Evolutionary conservation across 1,284 basidiomycete species (phyloP), one percentile per base, ranked within the genome.

Genomic region (Anthracocystis panici-leucophaei): DNA sequence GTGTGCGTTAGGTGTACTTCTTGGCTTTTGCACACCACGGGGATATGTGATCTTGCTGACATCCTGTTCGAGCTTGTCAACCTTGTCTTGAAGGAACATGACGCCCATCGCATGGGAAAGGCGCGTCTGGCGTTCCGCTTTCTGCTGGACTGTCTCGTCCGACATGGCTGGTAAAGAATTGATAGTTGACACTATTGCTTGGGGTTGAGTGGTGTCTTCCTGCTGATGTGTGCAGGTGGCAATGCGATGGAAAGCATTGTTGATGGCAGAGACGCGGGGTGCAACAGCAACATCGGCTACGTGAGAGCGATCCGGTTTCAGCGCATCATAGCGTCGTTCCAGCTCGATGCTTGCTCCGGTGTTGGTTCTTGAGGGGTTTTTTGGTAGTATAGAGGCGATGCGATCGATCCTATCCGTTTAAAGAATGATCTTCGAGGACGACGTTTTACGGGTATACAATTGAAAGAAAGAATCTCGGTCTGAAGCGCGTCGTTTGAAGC

Each of bases 51-150:
- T 67, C 54, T 68, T 53, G 50, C 60, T 60, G 14, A 75, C 77
- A 25, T 81, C 73, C 14, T 59, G 61, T 48, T 81, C 75, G 46
- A 82, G 72, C 44, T 71, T 67, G 27, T 73, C 64, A 3, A 82
- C 81, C 51, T 77, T 72, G 64, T 81, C 71, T 49, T 81, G 78
- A 12, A 82, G 77, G 42, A 78, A 77, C 63, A 82, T 74, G 57
- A 79, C 79, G 31, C 79, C 81, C 81, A 82, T 82, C 8, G 75
- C 75, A n/a, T 76, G 54, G 16, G 77, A 79, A 29, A 82, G 67
- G 12, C 66, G 69, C 20, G 66, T 49, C 29, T 77, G 75, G 41
- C 66, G 65, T 50, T 69, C 69, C 1, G 63, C 63, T 45, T 63
- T 58, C 42, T 73, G 63, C 38, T 64, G 65, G 0, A 23, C 27